Evolutionary conservation across 805 yeast genomes (phyloP).

Genomic region (Kregervanrija pseudodelftensis): DNA sequence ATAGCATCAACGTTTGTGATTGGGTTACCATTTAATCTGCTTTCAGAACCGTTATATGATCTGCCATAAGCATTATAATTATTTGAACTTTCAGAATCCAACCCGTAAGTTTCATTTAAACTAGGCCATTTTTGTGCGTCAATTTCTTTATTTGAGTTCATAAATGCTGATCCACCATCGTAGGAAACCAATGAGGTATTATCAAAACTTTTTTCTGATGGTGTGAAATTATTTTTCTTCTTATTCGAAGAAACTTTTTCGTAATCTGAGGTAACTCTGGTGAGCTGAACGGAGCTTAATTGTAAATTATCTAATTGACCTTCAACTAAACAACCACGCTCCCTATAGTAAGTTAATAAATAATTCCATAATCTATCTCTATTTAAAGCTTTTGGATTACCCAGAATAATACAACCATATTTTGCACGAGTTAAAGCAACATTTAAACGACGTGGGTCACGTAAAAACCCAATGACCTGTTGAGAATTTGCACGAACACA

Average conservation of each 20-base stretch:
- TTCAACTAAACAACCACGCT: conserved; percentile 82
- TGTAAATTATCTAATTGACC: conserved; percentile 80
- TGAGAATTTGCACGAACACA: conserved; percentile 62
- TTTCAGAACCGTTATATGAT: conserved; percentile 3
- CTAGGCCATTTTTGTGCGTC: conserved; percentile 17
- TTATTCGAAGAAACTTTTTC: conserved; percentile 2
- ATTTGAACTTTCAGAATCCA: conserved; percentile 10
- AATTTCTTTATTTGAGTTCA: conserved; percentile 7
- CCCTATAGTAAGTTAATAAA: conserved; percentile 69
- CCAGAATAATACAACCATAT: conserved; percentile 72
- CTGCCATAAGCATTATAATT: conserved; percentile 3
- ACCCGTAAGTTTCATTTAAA: background rate
- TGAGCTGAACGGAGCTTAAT: conserved; percentile 53
- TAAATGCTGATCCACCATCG: conserved; percentile 17
- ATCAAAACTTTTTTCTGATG: conserved; percentile 26
- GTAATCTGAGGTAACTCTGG: conserved; percentile 11
- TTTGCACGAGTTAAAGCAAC: conserved; percentile 87
- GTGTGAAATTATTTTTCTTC: conserved; percentile 1
- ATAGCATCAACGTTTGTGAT: background rate
- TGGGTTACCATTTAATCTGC: conserved; percentile 2
- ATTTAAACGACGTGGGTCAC: conserved; percentile 79
- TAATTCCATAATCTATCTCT: conserved; percentile 73
- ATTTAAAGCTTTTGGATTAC: conserved; percentile 75
- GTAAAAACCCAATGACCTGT: conserved; percentile 73
- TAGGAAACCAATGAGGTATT: conserved; percentile 33